phyloP scores from a whole-genome alignment of 2,329 filamentous ascomycete genomes.

The Fusarium luffae region DNA sequence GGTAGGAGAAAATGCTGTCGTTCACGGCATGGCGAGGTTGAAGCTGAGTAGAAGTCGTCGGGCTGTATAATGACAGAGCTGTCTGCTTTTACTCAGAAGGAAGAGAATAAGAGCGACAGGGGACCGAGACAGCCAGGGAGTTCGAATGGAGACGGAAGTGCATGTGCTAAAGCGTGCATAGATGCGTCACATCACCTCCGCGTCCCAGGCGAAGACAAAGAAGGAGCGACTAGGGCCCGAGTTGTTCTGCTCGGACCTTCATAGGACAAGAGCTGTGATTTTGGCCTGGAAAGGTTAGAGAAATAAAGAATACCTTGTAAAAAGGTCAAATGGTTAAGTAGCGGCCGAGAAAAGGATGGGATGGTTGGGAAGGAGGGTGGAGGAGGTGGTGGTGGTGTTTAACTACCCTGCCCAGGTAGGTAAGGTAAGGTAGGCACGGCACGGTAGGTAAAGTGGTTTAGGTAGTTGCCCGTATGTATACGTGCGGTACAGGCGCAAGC shows the following conservation, averaged over 20 bases:
- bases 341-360: slow-evolving; percentile 33
- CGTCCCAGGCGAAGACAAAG: slow-evolving; percentile 33
- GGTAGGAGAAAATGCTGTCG: neutral
- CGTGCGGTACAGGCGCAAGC: neutral
- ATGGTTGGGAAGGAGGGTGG: slow-evolving; percentile 20
- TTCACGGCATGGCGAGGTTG: neutral
- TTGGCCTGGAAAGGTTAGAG: slow-evolving; percentile 29
- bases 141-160: slow-evolving; percentile 21
- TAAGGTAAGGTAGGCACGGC: slow-evolving; percentile 7
- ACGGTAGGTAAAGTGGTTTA: slow-evolving; percentile 23
- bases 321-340: slow-evolving; percentile 26
- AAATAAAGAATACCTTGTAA: slow-evolving; percentile 27
- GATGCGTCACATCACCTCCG: slow-evolving; percentile 37
- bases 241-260: slow-evolving; percentile 16
- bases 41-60: slow-evolving; percentile 4
- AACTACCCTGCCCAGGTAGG: slow-evolving; percentile 1
- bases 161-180: slow-evolving; percentile 38
- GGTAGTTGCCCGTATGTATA: slow-evolving; percentile 12
- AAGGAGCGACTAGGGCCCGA: slow-evolving; percentile 20
- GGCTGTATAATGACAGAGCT: slow-evolving; percentile 17
- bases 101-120: slow-evolving; percentile 36
- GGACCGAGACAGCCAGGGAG: slow-evolving; percentile 24
- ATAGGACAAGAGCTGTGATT: slow-evolving; percentile 24
- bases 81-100: slow-evolving; percentile 23
- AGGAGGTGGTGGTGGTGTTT: slow-evolving; percentile 35